These are phyloP conservation scores for Nicotiana benthamiana DNA, from an alignment of 257 asterid species.

Conservation along the genomic window DNA sequence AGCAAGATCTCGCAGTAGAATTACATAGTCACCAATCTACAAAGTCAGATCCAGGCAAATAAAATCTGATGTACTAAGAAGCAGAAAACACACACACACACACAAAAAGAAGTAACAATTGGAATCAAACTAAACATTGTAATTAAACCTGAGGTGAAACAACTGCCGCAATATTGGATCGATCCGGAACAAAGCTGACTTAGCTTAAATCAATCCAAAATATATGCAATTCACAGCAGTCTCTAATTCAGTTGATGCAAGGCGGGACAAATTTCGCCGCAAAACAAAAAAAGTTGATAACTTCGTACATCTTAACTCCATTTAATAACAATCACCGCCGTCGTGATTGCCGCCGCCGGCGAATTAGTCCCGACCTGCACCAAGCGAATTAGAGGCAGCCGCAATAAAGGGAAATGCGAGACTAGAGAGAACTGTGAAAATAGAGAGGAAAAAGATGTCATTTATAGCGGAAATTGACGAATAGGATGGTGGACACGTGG, in stretches of 20 bases:
- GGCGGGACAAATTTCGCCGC: conserved; percentile 10
- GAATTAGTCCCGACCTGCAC: conserved; percentile 53
- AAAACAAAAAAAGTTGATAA: not conserved
- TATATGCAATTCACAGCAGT: conserved; percentile 1
- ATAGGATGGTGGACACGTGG: not conserved
- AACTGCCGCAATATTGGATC: not conserved
- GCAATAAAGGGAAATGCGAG: conserved; percentile 12
- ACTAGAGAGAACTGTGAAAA: not conserved
- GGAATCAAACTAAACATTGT: not conserved
- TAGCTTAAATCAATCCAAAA: not conserved
- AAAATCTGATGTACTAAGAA: not conserved
- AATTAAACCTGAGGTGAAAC: not conserved
- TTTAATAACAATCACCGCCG: no score
- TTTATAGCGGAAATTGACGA: not conserved
- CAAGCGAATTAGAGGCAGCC: conserved; percentile 60
- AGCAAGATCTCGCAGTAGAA: not conserved
- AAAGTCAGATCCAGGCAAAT: not conserved
- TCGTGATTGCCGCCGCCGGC: not conserved
- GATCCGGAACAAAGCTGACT: not conserved
- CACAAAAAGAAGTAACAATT: not conserved
- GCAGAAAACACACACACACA: not conserved
- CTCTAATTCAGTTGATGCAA: conserved; percentile 30
- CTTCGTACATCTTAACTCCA: not conserved
- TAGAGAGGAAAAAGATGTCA: not conserved
- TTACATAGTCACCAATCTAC: not conserved